Evolutionary conservation across 176 grass and related monocot genomes (phyloP).

Genomic region (Poa pratensis): DNA sequence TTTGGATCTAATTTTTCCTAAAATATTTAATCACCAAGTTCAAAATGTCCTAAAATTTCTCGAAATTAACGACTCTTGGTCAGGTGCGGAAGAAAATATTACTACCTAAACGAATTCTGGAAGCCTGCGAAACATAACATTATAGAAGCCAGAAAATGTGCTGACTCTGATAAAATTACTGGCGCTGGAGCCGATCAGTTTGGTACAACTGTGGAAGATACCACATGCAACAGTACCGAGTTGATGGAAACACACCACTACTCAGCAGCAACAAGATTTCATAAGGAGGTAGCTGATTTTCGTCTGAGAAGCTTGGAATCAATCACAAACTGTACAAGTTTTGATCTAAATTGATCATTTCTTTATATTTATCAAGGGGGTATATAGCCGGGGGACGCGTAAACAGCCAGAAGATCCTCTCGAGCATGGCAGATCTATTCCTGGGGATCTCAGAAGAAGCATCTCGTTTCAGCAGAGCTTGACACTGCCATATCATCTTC

Average conservation of each 20-base stretch:
- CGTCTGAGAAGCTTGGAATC: background rate
- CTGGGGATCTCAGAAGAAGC: background rate
- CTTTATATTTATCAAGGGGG: background rate
- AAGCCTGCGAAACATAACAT: background rate
- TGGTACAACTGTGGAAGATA: background rate
- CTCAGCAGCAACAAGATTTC: background rate
- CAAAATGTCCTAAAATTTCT: background rate
- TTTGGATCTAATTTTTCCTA: background rate
- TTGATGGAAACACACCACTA: background rate
- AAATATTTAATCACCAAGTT: too few relatives aligned
- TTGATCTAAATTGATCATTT: background rate
- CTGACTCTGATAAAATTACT: background rate
- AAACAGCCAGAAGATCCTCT: background rate
- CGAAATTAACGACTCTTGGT: background rate
- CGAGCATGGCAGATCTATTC: background rate
- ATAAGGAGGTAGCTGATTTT: constrained; percentile 9
- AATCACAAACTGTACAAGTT: background rate
- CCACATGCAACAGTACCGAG: background rate
- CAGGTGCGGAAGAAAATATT: background rate
- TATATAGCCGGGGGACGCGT: background rate
- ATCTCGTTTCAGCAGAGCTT: background rate
- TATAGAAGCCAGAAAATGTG: background rate
- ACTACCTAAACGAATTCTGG: background rate
- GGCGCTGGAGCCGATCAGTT: background rate
- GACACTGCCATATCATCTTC: background rate